Evolutionary conservation across 2,329 filamentous ascomycete species (phyloP).

Genomic region (Corinectria fuckeliana): DNA sequence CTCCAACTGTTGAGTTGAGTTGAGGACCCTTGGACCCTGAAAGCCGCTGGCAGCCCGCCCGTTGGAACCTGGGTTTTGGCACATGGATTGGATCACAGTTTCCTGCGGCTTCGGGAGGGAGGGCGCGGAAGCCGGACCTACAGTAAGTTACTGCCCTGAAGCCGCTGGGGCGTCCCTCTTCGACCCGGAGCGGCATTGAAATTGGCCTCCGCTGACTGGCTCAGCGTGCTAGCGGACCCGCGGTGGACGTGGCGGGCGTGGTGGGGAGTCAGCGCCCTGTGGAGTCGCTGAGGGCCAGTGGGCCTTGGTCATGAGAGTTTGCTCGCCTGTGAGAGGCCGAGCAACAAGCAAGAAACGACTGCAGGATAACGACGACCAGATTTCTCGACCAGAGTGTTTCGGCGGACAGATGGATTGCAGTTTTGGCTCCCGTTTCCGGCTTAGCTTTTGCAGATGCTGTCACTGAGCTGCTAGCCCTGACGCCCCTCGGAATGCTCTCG

Average conservation of each 20-base stretch:
- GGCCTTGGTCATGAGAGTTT: constrained; percentile 36
- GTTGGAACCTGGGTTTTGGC: not conserved
- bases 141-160: not conserved
- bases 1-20: no score
- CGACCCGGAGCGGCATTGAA: constrained; percentile 23
- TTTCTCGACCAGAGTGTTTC: not conserved
- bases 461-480: not conserved
- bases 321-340: constrained; percentile 29
- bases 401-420: not conserved
- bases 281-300: constrained; percentile 28
- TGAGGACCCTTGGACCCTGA: no score
- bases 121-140: not conserved
- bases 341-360: not conserved
- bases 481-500: not conserved
- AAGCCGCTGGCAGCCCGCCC: not conserved
- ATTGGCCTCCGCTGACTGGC: constrained; percentile 31
- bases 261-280: constrained; percentile 28
- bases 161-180: not conserved
- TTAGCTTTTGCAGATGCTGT: not conserved
- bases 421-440: not conserved
- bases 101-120: constrained; percentile 21
- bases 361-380: not conserved
- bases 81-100: not conserved
- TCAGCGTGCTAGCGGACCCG: constrained; percentile 10
- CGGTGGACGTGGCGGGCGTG: constrained; percentile 19